Percentiles rank a stretch among this genome's conserved stretches.
These are phyloP conservation scores for Aspergillus quadrilineatus DNA, from an alignment of 2,329 filamentous ascomycete genomes.

Conservation along the genomic window DNA sequence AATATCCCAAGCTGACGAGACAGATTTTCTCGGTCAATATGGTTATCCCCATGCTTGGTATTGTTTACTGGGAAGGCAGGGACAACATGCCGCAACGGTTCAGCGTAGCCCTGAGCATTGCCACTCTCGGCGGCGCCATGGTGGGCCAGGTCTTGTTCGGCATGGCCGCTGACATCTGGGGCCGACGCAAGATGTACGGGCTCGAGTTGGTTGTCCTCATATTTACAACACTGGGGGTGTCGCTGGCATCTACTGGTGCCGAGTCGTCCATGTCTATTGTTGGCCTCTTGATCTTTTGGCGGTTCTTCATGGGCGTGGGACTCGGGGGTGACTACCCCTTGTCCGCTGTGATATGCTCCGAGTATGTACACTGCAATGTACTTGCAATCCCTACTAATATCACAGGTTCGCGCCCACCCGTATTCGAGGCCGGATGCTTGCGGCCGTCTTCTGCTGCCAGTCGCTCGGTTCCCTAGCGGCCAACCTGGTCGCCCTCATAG, in stretches of 20 bases:
- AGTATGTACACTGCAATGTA: constrained; percentile 30
- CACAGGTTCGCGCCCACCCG: constrained; percentile 41
- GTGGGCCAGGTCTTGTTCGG: constrained; percentile 34
- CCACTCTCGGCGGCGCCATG: constrained; percentile 28
- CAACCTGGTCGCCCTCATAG: constrained; percentile 71
- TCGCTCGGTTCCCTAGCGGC: constrained; percentile 74
- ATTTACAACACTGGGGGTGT: constrained; percentile 40
- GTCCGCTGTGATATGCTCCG: constrained; percentile 63
- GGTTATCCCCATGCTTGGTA: constrained; percentile 16
- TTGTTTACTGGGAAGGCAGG: constrained; percentile 11
- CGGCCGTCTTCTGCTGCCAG: constrained; percentile 80
- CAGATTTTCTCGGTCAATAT: constrained; percentile 21
- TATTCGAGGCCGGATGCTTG: constrained; percentile 74
- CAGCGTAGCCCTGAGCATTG: constrained; percentile 18
- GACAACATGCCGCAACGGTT: constrained; percentile 6
- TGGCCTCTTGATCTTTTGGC: constrained; percentile 43
- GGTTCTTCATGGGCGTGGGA: constrained; percentile 47
- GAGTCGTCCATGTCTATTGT: constrained; percentile 39
- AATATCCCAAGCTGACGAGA: neutral
- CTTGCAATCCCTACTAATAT: neutral
- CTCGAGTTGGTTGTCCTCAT: constrained; percentile 47
- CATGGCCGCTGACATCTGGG: constrained; percentile 40
- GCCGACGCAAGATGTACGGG: constrained; percentile 48
- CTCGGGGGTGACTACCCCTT: constrained; percentile 67
- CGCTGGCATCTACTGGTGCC: constrained; percentile 40